These are phyloP conservation scores for Aspergillus diversus DNA, from an alignment of 495 filamentous ascomycete species.

Conservation along the genomic window DNA sequence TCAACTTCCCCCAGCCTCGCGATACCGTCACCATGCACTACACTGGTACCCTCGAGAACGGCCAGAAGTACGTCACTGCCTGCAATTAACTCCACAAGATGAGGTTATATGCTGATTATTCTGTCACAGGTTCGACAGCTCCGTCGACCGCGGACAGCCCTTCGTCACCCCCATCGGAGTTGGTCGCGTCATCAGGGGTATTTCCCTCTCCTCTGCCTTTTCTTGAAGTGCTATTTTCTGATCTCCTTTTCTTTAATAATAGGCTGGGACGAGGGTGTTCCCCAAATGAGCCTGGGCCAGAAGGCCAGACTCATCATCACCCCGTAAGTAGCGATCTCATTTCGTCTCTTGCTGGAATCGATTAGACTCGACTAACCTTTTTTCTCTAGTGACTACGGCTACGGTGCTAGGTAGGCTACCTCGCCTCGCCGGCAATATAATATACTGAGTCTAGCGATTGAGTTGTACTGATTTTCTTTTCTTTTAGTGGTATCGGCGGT, in stretches of 20 bases:
- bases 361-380: conserved; percentile 34
- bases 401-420: conserved; percentile 68
- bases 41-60: conserved; percentile 78
- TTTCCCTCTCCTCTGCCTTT: background rate
- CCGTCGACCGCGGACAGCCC: conserved; percentile 57
- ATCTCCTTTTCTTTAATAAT: background rate
- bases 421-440: background rate
- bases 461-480: conserved; percentile 8
- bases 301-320: conserved; percentile 77
- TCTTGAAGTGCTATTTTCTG: background rate
- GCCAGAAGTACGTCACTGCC: conserved; percentile 33
- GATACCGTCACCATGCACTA: conserved; percentile 80
- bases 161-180: conserved; percentile 72
- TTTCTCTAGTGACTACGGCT: conserved; percentile 69
- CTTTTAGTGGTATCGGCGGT: conserved; percentile 64
- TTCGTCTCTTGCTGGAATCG: background rate
- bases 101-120: too few relatives aligned
- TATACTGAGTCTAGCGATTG: too few relatives aligned
- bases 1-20: conserved; percentile 59
- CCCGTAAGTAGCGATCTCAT: conserved; percentile 55
- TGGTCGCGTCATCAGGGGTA: conserved; percentile 80
- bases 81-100: conserved; percentile 53
- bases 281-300: conserved; percentile 79
- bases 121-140: conserved; percentile 74
- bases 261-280: conserved; percentile 90